Conservation (phyloP, 2,329 filamentous ascomycete genomes). For the Penicillium sp. region DNA sequence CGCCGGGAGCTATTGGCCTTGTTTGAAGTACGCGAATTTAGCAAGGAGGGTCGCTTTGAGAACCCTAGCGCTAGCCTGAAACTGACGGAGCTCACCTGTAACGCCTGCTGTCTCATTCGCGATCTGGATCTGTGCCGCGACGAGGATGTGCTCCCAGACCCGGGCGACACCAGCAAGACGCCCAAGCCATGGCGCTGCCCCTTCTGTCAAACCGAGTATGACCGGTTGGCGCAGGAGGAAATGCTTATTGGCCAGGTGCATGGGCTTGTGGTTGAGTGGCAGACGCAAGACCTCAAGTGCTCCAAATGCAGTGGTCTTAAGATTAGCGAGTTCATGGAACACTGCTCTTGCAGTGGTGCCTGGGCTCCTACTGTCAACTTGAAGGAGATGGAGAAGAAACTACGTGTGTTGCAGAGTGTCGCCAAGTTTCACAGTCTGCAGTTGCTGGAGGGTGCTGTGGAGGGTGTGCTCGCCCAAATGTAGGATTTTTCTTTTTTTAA, state of each 20-base stretch:
- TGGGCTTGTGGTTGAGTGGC: constrained; percentile 70
- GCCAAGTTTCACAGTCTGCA: constrained; percentile 72
- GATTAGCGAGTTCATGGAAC: constrained; percentile 92
- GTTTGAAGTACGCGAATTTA: constrained; percentile 94
- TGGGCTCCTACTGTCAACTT: constrained; percentile 70
- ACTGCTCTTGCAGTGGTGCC: constrained; percentile 84
- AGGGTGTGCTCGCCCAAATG: constrained; percentile 53
- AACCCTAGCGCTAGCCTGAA: constrained; percentile 76
- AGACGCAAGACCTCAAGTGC: constrained; percentile 85
- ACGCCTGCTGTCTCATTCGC: constrained; percentile 80
- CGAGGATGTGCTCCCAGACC: constrained; percentile 64
- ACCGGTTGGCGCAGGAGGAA: constrained; percentile 79
- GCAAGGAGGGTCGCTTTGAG: constrained; percentile 74
- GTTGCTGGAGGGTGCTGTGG: constrained; percentile 73
- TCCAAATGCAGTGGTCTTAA: constrained; percentile 61
- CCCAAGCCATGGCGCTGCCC: constrained; percentile 65
- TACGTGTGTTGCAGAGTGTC: constrained; percentile 69
- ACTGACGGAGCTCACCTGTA: constrained; percentile 73
- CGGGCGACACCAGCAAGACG: constrained; percentile 29
- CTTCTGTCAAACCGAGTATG: constrained; percentile 69
- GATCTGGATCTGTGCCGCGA: constrained; percentile 93
- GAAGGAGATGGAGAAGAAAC: constrained; percentile 58
- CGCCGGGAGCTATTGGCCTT: constrained; percentile 83
- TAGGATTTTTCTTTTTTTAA: constrained; percentile 14
- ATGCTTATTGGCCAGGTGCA: constrained; percentile 71